Base-by-base conservation (phyloP, 2,329 filamentous ascomycete genomes). In the Fusarium domesticum region DNA sequence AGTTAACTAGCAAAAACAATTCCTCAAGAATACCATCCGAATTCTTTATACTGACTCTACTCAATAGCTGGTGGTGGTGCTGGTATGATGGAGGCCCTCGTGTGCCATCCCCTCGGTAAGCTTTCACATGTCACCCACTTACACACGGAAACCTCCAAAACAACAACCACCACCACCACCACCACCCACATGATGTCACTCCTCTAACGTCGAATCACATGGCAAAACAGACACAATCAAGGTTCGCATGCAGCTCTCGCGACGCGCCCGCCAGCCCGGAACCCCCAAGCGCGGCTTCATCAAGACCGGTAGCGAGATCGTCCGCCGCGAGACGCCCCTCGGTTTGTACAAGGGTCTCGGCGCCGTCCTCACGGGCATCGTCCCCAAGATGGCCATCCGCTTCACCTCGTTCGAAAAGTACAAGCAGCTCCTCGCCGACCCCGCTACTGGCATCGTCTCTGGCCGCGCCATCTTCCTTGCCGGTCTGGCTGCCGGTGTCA, bases 61-160 rank as follows among this genome's bases (percentile, higher is more conserved):
- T 35, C 15, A 23, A 28, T 59, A 95, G 93, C 93, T 67, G 93
- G 93, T 66, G 93, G 93, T 66, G 89, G 89, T 70, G 93, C 93
- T 59, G 93, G 93, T 64, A 96, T 97, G 92, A 97, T 97, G 91
- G 93, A 98, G 73, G 93, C 93, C 37, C 83, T 98, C 51, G 90
- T 76, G 42, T 98, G 93, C 70, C 93, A 98, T 76, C 93, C 93
- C 51, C 80, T 97, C 47, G 87, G 87, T 92, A 78, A 60, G 77
- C 59, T 45, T 19, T 41, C 23, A 23, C n/a, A 23, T 18, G 10
- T 15, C 34, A 23, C 33, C 28, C 35, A n/a, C 39, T 43, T 35
- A 15, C 28, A n/a, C 30, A 42, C 38, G 37, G 42, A 50, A 36
- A 17, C 14, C 32, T 14, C 15, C 25, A 6, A 5, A 7, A 18